A percentile compares a stretch with the other conserved stretches of the same genome.
Evolutionary conservation across 768 basidiomycete genomes (phyloP).

Genomic region (Phanerochaete carnosa): DNA sequence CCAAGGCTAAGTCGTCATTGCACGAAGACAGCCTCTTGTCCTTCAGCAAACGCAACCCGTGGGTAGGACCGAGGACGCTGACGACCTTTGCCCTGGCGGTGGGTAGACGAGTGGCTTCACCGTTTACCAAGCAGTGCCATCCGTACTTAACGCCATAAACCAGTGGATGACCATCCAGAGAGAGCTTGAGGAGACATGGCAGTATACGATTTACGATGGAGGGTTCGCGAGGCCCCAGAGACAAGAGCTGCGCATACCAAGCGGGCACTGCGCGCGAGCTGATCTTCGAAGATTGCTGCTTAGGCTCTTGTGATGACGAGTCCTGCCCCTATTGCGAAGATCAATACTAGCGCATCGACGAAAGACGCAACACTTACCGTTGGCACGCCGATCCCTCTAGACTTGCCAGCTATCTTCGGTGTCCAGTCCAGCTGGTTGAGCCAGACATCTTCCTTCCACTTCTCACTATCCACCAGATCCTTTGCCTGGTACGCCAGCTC

Average conservation of each 20-base stretch:
- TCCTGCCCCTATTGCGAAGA: neutral
- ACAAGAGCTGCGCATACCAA: slow-evolving; percentile 56
- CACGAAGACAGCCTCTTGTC: slow-evolving; percentile 38
- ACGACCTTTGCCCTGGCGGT: slow-evolving; percentile 43
- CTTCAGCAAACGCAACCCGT: slow-evolving; percentile 44
- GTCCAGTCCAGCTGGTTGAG: slow-evolving; percentile 93
- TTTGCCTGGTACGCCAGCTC: slow-evolving; percentile 63
- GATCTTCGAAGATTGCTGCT: neutral
- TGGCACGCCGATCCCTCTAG: slow-evolving; percentile 50
- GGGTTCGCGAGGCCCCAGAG: slow-evolving; percentile 38
- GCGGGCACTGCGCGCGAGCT: slow-evolving; percentile 29
- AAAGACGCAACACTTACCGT: slow-evolving; percentile 24
- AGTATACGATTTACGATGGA: slow-evolving; percentile 49
- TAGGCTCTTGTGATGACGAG: neutral
- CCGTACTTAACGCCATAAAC: slow-evolving; percentile 48
- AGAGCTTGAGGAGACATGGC: slow-evolving; percentile 64
- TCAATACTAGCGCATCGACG: neutral
- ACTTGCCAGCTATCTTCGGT: slow-evolving; percentile 73
- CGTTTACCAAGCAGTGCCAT: slow-evolving; percentile 60
- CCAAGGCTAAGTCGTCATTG: slow-evolving; percentile 42
- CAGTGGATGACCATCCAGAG: slow-evolving; percentile 61
- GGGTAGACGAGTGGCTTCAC: slow-evolving; percentile 35
- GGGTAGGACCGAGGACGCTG: slow-evolving; percentile 42
- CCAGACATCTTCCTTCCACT: slow-evolving; percentile 79
- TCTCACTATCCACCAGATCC: slow-evolving; percentile 42